Percentiles rank a stretch among this genome's conserved stretches.
phyloP scores from a whole-genome alignment of 2,329 filamentous ascomycete genomes.

The Talaromyces sp. region DNA sequence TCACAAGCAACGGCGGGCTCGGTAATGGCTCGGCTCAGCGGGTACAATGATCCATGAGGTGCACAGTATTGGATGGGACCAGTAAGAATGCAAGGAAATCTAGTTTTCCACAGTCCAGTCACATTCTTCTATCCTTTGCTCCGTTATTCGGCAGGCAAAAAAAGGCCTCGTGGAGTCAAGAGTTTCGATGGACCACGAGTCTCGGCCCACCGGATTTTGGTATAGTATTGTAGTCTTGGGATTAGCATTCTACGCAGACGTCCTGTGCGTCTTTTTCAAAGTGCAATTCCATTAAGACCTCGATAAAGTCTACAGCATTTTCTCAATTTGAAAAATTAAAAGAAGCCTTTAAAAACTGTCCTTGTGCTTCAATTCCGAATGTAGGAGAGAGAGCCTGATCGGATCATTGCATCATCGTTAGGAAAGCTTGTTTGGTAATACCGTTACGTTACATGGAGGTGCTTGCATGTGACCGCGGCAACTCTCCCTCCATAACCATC shows the following conservation, averaged over 20 bases:
- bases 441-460: not conserved
- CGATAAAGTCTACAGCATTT: not conserved
- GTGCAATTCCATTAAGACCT: not conserved
- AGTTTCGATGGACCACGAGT: not conserved
- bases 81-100: slow-evolving; percentile 13
- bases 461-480: slow-evolving; percentile 8
- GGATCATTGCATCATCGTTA: not conserved
- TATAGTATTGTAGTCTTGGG: not conserved
- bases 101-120: not conserved
- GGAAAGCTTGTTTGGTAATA: not conserved
- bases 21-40: slow-evolving; percentile 38
- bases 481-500: not conserved
- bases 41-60: slow-evolving; percentile 15
- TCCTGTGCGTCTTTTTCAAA: not conserved
- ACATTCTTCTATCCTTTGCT: not conserved
- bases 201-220: not conserved
- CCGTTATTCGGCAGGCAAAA: not conserved
- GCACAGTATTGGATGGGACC: slow-evolving; percentile 11
- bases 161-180: not conserved
- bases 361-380: not conserved
- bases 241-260: not conserved
- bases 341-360: not conserved
- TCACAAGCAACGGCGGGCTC: slow-evolving; percentile 22
- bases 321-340: not conserved
- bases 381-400: not conserved